phyloP scores from a whole-genome alignment of 225 moss, liverwort and hornwort genomes.

The Antitrichia curtipendula region DNA sequence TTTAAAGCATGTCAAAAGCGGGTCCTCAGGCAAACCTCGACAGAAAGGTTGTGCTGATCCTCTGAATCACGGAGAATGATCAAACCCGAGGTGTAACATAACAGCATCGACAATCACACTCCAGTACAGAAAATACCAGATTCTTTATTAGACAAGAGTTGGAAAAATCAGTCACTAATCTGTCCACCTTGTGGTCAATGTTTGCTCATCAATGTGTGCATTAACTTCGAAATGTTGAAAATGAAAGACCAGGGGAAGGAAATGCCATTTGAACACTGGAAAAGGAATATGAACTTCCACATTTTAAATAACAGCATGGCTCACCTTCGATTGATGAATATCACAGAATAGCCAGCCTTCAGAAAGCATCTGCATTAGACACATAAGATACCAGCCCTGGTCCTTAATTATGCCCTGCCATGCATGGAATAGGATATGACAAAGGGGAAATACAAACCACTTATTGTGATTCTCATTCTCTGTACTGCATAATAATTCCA shows the following conservation, averaged over 20 bases:
- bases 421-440: not conserved
- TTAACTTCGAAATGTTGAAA: not conserved
- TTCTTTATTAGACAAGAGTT: not conserved
- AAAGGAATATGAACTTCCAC: not conserved
- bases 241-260: not conserved
- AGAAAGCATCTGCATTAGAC: slow-evolving; percentile 70
- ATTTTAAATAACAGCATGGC: not conserved
- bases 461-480: not conserved
- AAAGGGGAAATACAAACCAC: not conserved
- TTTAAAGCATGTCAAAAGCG: slow-evolving; percentile 81
- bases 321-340: slow-evolving; percentile 88
- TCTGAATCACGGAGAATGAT: slow-evolving; percentile 23
- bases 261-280: not conserved
- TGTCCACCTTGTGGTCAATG: not conserved
- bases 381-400: slow-evolving; percentile 9
- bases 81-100: not conserved
- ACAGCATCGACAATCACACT: not conserved
- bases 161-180: not conserved
- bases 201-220: not conserved
- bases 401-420: slow-evolving; percentile 1
- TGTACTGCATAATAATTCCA: not conserved
- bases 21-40: slow-evolving; percentile 77
- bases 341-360: slow-evolving; percentile 88
- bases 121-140: not conserved
- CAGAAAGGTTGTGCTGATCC: slow-evolving; percentile 89